Conservation (phyloP, 164 flowering plant species). For the Vitis riparia region DNA sequence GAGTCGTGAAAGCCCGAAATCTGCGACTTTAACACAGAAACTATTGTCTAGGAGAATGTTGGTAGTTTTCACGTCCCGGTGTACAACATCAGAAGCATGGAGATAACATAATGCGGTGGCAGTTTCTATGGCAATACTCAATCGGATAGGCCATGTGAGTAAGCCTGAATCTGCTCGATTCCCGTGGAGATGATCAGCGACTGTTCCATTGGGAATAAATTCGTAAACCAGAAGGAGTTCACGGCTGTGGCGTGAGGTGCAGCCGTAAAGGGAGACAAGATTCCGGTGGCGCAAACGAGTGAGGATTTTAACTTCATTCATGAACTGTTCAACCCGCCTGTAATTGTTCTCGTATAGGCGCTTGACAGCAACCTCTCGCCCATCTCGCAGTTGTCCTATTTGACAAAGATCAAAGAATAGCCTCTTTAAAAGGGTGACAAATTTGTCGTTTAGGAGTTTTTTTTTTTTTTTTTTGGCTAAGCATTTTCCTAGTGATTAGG, state of each 20-base stretch:
- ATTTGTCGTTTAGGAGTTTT: no score
- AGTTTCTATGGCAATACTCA: slow-evolving; percentile 25
- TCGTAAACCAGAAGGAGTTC: slow-evolving; percentile 32
- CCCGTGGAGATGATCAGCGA: slow-evolving; percentile 33
- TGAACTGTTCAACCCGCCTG: slow-evolving; percentile 26
- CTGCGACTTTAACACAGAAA: slow-evolving; percentile 28
- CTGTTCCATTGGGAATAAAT: slow-evolving; percentile 28
- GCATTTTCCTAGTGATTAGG: neutral
- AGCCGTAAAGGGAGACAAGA: slow-evolving; percentile 27
- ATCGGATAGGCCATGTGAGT: slow-evolving; percentile 20
- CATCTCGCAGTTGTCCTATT: slow-evolving; percentile 26
- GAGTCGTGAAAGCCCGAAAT: slow-evolving; percentile 28
- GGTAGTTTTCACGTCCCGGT: slow-evolving; percentile 26
- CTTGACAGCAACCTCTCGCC: slow-evolving; percentile 28
- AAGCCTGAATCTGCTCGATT: slow-evolving; percentile 13
- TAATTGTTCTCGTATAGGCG: slow-evolving; percentile 21
- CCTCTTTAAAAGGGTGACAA: neutral
- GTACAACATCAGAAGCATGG: slow-evolving; percentile 23
- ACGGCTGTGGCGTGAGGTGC: slow-evolving; percentile 20
- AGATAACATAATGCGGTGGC: slow-evolving; percentile 26
- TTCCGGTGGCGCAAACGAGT: slow-evolving; percentile 24
- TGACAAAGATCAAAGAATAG: neutral
- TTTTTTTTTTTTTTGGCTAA: no score
- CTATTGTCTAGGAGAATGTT: slow-evolving; percentile 25
- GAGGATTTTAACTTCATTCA: slow-evolving; percentile 25